Evolutionary conservation across 345 rosid species (phyloP).

Genomic region (Eucalyptus dawsonii): DNA sequence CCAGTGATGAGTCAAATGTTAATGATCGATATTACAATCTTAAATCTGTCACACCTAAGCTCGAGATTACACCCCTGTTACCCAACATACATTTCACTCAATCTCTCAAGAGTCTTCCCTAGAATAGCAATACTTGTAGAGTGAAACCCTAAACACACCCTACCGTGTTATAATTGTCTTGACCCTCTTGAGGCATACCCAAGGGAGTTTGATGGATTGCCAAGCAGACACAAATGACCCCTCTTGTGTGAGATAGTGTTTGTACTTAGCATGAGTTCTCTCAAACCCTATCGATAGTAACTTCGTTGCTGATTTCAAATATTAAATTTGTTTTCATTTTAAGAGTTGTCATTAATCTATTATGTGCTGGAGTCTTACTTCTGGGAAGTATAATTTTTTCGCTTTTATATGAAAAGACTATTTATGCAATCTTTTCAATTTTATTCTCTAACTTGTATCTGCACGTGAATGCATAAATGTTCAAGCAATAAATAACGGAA

Average conservation of each 20-base stretch:
- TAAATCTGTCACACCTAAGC: background rate
- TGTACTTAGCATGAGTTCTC: background rate
- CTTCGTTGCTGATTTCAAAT: no score
- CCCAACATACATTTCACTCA: background rate
- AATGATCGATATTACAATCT: background rate
- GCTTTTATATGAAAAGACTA: no score
- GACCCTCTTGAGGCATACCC: background rate
- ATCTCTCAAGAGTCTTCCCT: background rate
- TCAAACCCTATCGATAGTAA: rapidly evolving
- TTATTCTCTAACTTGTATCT: background rate
- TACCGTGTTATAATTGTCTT: background rate
- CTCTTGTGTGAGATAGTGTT: background rate
- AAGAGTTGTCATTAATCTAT: background rate
- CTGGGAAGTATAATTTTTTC: no score
- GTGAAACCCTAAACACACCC: background rate
- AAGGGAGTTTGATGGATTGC: background rate
- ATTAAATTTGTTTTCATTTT: no score
- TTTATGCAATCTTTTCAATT: background rate
- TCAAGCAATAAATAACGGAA: background rate
- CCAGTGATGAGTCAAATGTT: background rate
- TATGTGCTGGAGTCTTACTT: background rate
- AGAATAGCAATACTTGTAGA: background rate
- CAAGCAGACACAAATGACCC: background rate
- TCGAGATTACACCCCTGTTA: background rate
- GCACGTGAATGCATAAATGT: background rate